These are phyloP conservation scores for Oryza glaberrima DNA, from an alignment of 176 grass and related monocot species.

Conservation along the genomic window DNA sequence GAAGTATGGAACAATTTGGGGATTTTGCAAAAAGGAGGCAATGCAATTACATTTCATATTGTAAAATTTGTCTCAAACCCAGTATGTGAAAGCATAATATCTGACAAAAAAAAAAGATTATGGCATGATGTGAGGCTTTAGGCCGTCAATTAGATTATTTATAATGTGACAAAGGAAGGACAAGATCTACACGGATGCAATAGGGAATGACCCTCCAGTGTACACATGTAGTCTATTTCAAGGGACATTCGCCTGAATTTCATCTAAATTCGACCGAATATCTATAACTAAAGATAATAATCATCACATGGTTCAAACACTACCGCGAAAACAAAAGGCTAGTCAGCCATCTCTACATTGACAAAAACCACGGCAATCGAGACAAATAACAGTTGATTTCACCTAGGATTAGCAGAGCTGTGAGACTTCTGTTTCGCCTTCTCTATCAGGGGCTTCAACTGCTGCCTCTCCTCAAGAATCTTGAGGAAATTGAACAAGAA, in stretches of 20 bases:
- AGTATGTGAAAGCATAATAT: neutral
- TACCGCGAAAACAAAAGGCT: slow-evolving; percentile 34
- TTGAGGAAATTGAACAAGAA: slow-evolving; percentile 98
- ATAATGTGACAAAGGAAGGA: neutral
- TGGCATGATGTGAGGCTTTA: neutral
- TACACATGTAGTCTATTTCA: neutral
- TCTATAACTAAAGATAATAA: slow-evolving; percentile 19
- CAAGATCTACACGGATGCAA: neutral
- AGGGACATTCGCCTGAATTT: neutral
- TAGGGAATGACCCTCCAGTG: neutral
- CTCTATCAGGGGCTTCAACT: slow-evolving; percentile 87
- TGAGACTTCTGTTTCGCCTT: slow-evolving; percentile 75
- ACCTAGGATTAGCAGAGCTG: slow-evolving; percentile 42
- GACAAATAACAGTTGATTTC: slow-evolving; percentile 13
- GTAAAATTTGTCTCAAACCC: neutral
- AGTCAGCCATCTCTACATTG: slow-evolving; percentile 41
- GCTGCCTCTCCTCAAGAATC: slow-evolving; percentile 87
- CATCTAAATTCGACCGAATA: neutral
- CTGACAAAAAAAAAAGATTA: neutral
- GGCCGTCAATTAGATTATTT: neutral
- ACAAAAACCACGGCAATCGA: slow-evolving; percentile 15
- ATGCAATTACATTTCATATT: neutral
- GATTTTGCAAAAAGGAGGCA: neutral
- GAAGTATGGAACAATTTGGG: neutral
- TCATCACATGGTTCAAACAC: slow-evolving; percentile 7